Evolutionary conservation across 177 flowering plant species (phyloP), one percentile per base, ranked within the genome.

Genomic region (Vitis hybrid): DNA sequence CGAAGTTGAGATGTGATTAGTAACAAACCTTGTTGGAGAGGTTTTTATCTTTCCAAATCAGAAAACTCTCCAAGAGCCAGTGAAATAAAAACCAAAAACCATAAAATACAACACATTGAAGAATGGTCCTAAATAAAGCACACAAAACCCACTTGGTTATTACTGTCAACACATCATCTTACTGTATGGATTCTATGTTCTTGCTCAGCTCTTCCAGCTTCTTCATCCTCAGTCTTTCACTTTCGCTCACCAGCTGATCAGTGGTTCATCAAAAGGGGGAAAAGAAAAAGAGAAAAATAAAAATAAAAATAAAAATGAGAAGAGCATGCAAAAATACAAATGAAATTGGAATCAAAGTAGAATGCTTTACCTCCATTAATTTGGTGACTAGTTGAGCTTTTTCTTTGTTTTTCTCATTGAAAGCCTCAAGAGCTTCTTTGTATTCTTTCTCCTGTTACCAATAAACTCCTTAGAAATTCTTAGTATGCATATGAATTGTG

Each of bases 121-220:
- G 13, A 65, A 19, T 40, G 58, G 24, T 54, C 67, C 69, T 71
- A 80, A 65, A 24, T 70, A 69, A 62, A 76, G 17, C 70, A 72
- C 78, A 74, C 76, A 14, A 59, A 54, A 51, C 60, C 70, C 60
- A 69, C 21, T 35, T 30, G 54, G 59, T 72, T 17, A 48, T 62
- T 14, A 15, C 7, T 57, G 67, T 40, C 35, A 52, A 64, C 74
- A 70, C 46, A 40, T 40, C 67, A 60, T 49, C 71, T 80, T 65
- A 84, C 56, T 70, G 69, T 6, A 88, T 71, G 15, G 84, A 76
- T 35, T 91, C 94, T 7, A 92, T 84, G 62, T 80, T 78, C 80
- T 84, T 91, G 92, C 87, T 86, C 71, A 92, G 84, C 78, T 92
- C 98, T 72, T 92, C 93, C 82, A 92, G 82, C 83, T 91, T 91